These are phyloP conservation scores for Lentinula lateritia DNA, from an alignment of 768 basidiomycete species.

Conservation along the genomic window DNA sequence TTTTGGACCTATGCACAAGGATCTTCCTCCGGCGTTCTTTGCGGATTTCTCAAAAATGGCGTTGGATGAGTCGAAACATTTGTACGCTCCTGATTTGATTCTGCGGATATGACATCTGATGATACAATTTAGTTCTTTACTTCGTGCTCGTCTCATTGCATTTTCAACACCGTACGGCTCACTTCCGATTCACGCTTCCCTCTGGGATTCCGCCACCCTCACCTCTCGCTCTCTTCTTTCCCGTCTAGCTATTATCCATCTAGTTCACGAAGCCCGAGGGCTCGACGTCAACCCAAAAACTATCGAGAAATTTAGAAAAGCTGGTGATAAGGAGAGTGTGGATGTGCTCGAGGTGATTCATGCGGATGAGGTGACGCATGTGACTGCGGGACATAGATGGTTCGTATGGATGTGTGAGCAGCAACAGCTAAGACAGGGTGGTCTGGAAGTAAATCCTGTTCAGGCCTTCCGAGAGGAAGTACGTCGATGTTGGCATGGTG, in stretches of 20 bases:
- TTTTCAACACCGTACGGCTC: slow-evolving; percentile 69
- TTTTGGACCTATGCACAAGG: slow-evolving; percentile 54
- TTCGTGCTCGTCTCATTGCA: slow-evolving; percentile 56
- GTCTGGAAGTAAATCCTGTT: slow-evolving; percentile 44
- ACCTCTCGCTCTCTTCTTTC: slow-evolving; percentile 65
- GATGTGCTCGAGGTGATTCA: slow-evolving; percentile 70
- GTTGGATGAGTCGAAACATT: slow-evolving; percentile 83
- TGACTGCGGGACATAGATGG: slow-evolving; percentile 79
- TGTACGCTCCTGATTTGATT: slow-evolving; percentile 27
- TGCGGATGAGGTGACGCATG: slow-evolving; percentile 77
- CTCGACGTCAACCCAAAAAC: slow-evolving; percentile 81
- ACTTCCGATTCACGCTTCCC: slow-evolving; percentile 67
- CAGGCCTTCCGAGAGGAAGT: slow-evolving; percentile 68
- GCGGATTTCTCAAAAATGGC: slow-evolving; percentile 82
- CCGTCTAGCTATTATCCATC: slow-evolving; percentile 77
- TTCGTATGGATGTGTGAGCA: slow-evolving; percentile 70
- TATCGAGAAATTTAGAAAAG: slow-evolving; percentile 64
- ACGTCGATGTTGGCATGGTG: slow-evolving; percentile 60
- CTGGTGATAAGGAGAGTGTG: slow-evolving; percentile 64
- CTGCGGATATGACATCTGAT: not conserved
- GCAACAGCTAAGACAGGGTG: slow-evolving; percentile 22
- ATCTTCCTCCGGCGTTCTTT: slow-evolving; percentile 71
- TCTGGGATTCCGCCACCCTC: slow-evolving; percentile 73
- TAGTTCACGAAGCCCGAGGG: slow-evolving; percentile 81
- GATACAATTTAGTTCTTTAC: slow-evolving; percentile 36